Conservation (phyloP, 805 yeast genomes). For the Naumovozyma dairenensis region DNA sequence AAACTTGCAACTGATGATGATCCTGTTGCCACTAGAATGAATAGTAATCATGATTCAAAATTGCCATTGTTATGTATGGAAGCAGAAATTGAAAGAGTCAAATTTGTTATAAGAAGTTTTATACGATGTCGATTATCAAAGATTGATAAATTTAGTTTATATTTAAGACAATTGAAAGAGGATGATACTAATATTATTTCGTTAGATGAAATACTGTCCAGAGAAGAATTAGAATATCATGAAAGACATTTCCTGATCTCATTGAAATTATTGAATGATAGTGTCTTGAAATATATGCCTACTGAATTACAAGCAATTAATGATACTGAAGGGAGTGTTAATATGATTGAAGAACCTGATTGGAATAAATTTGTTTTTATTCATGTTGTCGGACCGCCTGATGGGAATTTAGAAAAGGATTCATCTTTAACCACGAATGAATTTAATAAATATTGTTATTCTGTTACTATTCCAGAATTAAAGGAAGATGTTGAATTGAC, state of each 20-base stretch:
- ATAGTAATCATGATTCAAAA: conserved; percentile 46
- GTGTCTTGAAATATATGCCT: conserved; percentile 63
- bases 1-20: not conserved
- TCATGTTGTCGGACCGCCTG: conserved; percentile 18
- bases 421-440: conserved; percentile 34
- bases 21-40: conserved; percentile 5
- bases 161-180: conserved; percentile 36
- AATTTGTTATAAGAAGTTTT: conserved; percentile 71
- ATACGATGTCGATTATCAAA: conserved; percentile 67
- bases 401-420: conserved; percentile 8
- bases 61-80: conserved; percentile 77
- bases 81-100: conserved; percentile 81
- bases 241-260: conserved; percentile 56
- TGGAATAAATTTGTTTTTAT: conserved; percentile 70
- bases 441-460: conserved; percentile 26
- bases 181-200: conserved; percentile 20
- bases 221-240: conserved; percentile 57
- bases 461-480: conserved; percentile 36
- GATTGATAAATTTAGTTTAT: conserved; percentile 60
- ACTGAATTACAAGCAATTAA: conserved; percentile 60
- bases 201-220: conserved; percentile 34
- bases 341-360: conserved; percentile 77
- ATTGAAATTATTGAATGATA: conserved; percentile 52
- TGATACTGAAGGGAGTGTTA: conserved; percentile 55
- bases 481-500: conserved; percentile 46